Evolutionary conservation across 2,329 filamentous ascomycete genomes (phyloP).

Genomic region (Cladosporium sp.): DNA sequence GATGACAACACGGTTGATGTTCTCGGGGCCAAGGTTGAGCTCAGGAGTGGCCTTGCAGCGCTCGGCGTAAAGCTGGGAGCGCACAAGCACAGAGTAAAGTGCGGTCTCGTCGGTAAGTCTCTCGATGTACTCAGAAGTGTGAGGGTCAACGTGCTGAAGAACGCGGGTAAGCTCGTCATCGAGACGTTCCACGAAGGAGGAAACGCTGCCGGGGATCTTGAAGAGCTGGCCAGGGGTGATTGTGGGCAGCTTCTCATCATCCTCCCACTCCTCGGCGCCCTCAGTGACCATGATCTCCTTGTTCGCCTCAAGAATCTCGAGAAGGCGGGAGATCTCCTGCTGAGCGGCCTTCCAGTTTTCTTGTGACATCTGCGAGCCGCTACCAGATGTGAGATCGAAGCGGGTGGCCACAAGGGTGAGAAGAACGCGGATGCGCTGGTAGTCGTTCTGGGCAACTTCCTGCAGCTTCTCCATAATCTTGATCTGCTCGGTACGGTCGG

Average conservation of each 20-base stretch:
- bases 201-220: conserved; percentile 88
- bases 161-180: conserved; percentile 97
- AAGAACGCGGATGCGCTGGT: conserved; percentile 90
- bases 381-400: conserved; percentile 86
- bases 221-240: conserved; percentile 75
- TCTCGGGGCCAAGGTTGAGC: conserved; percentile 78
- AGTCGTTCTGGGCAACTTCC: conserved; percentile 85
- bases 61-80: conserved; percentile 86
- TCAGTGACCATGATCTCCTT: conserved; percentile 78
- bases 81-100: conserved; percentile 90
- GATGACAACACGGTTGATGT: conserved; percentile 89
- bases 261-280: conserved; percentile 96
- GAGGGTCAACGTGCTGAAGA: conserved; percentile 95
- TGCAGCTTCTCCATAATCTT: conserved; percentile 94
- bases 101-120: conserved; percentile 85
- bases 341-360: conserved; percentile 97
- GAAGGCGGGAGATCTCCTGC: conserved; percentile 75
- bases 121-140: conserved; percentile 98
- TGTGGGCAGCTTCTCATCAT: conserved; percentile 88
- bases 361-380: conserved; percentile 79
- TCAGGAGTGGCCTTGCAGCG: conserved; percentile 68
- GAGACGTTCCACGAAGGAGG: conserved; percentile 90
- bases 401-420: conserved; percentile 88
- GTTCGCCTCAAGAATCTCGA: conserved; percentile 77
- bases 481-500: conserved; percentile 91